Evolutionary conservation across 345 rosid species (phyloP), one percentile per base, ranked within the genome.

Genomic region (Dimocarpus longan): DNA sequence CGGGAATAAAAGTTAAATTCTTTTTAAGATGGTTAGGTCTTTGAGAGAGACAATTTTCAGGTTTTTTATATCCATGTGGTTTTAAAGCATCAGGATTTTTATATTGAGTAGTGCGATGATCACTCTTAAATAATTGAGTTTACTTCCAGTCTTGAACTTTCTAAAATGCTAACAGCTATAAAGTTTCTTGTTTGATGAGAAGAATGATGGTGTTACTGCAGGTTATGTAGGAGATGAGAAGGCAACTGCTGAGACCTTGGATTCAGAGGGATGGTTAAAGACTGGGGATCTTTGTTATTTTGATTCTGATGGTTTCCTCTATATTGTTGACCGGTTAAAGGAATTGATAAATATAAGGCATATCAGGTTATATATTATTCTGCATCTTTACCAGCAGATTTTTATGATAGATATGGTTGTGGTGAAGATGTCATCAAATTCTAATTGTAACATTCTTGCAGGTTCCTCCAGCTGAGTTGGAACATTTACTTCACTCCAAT

Each of bases 381-480:
- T 19, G 10, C 1, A 56, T 52, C 59, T 52, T 76, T 50, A 67
- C 60, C 5, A 3, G 42, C 24, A 26, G 28, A 0, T 26, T 26
- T 26, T 26, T 26, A 26, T 26, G 28, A 26, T 26, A 16, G 42
- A 18, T 4, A 64, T 11, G 12, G 64, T 64, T 11, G 22, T 70
- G 13, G 10, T 76, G 42, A 16, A 50, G 13, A 62, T 42, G 24
- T 78, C 48, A 60, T 73, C 21, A 26, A 43, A 44, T 40, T 50
- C 40, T 70, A 54, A 69, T 48, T 48, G 77, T 73, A 57, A 22
- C 74, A 50, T 78, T 18, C 15, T 73, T 84, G 56, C 84, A 95
- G 99, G 97, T 96, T 57, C 93, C 99, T 22, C 99, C 99, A 4
- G 99, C 91, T 68, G 99, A 96, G 73, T 72, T 96, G 92, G 99